These are phyloP conservation scores for Sanghuangporus sanghuang DNA, from an alignment of 1,284 basidiomycete genomes.

Conservation along the genomic window DNA sequence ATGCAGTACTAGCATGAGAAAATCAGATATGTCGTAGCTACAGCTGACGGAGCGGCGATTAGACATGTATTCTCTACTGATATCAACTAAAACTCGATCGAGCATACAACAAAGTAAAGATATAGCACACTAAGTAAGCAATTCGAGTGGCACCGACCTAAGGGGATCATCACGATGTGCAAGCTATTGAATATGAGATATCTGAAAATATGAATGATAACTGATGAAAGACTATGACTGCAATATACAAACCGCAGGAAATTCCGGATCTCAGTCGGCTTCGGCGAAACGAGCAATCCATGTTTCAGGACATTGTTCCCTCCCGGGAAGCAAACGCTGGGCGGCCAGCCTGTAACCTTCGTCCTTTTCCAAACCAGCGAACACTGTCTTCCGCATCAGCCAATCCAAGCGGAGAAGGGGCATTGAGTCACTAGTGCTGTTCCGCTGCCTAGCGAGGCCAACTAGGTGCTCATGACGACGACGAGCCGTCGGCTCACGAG, in stretches of 20 bases:
- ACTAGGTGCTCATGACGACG: not conserved
- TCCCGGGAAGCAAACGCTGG: slow-evolving; percentile 40
- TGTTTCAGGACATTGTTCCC: slow-evolving; percentile 31
- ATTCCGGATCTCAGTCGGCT: not conserved
- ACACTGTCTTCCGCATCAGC: slow-evolving; percentile 47
- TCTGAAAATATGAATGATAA: not conserved
- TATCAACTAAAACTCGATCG: no score
- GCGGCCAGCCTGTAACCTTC: slow-evolving; percentile 42
- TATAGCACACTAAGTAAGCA: no score
- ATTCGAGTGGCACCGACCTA: no score
- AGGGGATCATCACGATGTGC: not conserved
- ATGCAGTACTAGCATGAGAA: not conserved
- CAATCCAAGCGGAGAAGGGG: slow-evolving; percentile 42
- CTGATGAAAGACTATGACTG: not conserved
- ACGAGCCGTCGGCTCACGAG: not conserved
- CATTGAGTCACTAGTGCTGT: not conserved
- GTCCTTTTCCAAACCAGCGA: slow-evolving; percentile 53
- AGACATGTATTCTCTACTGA: no score
- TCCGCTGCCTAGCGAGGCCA: not conserved
- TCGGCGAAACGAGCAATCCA: slow-evolving; percentile 33
- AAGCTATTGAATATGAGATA: not conserved
- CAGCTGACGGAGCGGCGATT: no score
- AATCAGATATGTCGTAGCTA: not conserved
- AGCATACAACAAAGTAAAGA: no score
- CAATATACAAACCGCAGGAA: not conserved